Evolutionary conservation across 805 yeast genomes (phyloP), one percentile per base, ranked within the genome.

Genomic region (Maudiozyma barnettii): DNA sequence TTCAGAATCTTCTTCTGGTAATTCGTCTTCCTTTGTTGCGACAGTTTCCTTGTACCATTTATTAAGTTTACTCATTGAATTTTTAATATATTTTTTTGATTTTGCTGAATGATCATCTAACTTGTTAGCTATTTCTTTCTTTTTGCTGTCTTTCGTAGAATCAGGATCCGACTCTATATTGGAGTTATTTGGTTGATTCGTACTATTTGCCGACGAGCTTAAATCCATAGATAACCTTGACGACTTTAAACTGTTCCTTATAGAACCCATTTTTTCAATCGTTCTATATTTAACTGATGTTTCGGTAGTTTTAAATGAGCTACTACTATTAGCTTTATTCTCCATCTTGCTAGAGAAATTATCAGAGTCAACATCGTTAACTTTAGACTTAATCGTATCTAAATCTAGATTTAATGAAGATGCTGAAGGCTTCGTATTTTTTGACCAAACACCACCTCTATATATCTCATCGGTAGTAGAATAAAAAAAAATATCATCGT

Each of bases 391-490:
- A 5, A 18, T 38, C 23, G 6, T 21, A 12, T 21, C 16, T 14
- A n/a, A 9, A 14, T 33, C 36, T 8, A n/a, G 13, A 36, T 36
- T 19, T 16, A 16, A 3, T 12, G 41, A 38, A 14, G 41, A 16
- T 21, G 21, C 40, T 22, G 39, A 33, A 21, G 40, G 6, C 16
- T 20, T 20, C n/a, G 16, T 44, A 20, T 16, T 37, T 6, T 49
- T 48, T 30, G 59, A 89, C 98, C 98, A 91, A 21, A 91, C 79
- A 16, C 99, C 99, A 44, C 96, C 99, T 52, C 96, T 76, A 63
- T 80, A 93, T 13, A 87, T 65, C 52, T 87, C 95, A 37, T 66
- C 73, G 2, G 67, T 64, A 0, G 96, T 80, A 46, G 77, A 70
- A 58, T 73, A 84, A 59, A 86, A 84, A 0, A 81, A 77, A 38